Evolutionary conservation across 805 yeast species (phyloP), one percentile per base, ranked within the genome.

Genomic region (Cyberlindnera japonica): DNA sequence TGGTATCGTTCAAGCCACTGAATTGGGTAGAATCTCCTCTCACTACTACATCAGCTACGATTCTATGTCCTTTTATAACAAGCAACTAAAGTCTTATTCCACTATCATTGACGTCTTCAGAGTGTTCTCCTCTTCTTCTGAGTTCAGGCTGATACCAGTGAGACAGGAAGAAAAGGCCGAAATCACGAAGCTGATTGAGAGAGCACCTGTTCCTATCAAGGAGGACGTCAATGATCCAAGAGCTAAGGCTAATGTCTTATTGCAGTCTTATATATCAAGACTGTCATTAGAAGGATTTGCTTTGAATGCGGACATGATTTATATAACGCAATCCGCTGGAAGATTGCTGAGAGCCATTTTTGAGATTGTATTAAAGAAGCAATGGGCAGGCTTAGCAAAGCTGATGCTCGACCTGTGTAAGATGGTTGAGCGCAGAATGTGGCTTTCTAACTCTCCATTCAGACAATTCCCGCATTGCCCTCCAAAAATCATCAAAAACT

Each of bases 301-400:
- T 0, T 63, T 95, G 45, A 79, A 83, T 73, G 79, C 96, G 0
- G 99, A 93, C 65, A 88, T 90, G 96, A 72, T 87, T 3, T 93
- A 86, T 57, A 78, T 93, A 29, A 84, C 93, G 0, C 98, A 93
- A 61, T 87, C 95, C 29, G 97, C 96, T 1, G 91, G 95, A 3
- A 74, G 99, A 56, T 62, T 93, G 27, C 68, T 90, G 41, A 67
- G 97, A 42, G 97, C 98, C 0, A 74, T 95, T 47, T 79, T 75
- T 58, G 96, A 91, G 55, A 76, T 93, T 24, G 75, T 85, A 9
- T 50, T 85, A 33, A 68, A 72, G 38, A 84, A 81, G 49, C 72
- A 74, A 10, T 89, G 95, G 95, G 72, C 96, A 0, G 57, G 67
- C 16, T 59, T 83, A 12, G 68, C 95, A 0, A 74, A 72, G 48